These are phyloP conservation scores for Ustilago nuda DNA, from an alignment of 1,284 basidiomycete genomes.

Conservation along the genomic window DNA sequence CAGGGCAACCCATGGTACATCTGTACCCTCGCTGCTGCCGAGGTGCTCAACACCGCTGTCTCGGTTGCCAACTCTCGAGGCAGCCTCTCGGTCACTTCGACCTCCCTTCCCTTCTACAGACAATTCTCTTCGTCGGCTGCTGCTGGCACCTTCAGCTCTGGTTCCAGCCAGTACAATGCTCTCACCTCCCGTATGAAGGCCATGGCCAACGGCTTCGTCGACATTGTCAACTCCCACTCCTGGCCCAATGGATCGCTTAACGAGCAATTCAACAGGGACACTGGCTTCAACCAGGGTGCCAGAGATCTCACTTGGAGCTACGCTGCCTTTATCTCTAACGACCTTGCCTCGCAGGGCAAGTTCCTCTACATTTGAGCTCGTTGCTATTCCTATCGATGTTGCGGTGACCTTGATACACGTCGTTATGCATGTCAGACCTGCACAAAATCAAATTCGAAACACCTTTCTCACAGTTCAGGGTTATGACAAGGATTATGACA, in stretches of 20 bases:
- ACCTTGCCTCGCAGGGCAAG: slow-evolving; percentile 36
- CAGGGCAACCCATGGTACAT: slow-evolving; percentile 60
- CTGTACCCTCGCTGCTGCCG: slow-evolving; percentile 51
- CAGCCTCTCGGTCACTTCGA: slow-evolving; percentile 30
- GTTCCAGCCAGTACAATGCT: slow-evolving; percentile 23
- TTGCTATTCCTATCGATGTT: too few relatives aligned
- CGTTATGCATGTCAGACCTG: too few relatives aligned
- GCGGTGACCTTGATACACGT: too few relatives aligned
- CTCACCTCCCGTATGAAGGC: slow-evolving; percentile 43
- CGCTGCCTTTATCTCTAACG: slow-evolving; percentile 51
- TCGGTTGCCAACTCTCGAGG: slow-evolving; percentile 26
- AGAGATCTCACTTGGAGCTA: slow-evolving; percentile 61
- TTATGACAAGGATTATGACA: too few relatives aligned
- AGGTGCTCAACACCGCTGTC: slow-evolving; percentile 52
- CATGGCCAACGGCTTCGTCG: slow-evolving; percentile 50
- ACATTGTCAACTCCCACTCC: slow-evolving; percentile 44
- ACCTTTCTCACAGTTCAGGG: too few relatives aligned
- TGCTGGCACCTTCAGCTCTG: slow-evolving; percentile 28
- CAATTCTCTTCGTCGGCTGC: slow-evolving; percentile 40
- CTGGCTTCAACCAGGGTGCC: slow-evolving; percentile 53
- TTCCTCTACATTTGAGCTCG: slow-evolving; percentile 20
- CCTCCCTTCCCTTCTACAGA: slow-evolving; percentile 47
- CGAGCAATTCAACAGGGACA: slow-evolving; percentile 52
- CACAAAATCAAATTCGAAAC: too few relatives aligned
- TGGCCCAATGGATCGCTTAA: slow-evolving; percentile 52